Conservation (phyloP, 2,329 filamentous ascomycete genomes). For the Stachybotrys chlorohalonatus region DNA sequence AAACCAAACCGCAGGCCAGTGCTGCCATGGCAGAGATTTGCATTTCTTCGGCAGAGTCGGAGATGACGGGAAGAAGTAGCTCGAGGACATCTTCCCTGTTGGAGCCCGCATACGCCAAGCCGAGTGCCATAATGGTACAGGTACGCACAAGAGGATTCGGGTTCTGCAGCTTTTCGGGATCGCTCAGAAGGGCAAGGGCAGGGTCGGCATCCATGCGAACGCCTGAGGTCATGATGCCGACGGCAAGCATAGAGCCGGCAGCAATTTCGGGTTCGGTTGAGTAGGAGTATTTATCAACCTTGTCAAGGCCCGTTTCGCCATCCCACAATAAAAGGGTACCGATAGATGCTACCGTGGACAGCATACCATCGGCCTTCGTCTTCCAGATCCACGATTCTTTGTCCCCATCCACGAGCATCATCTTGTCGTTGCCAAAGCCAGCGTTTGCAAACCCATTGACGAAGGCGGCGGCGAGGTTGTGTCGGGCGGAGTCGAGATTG, state of each 20-base stretch:
- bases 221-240: slow-evolving; percentile 92
- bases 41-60: slow-evolving; percentile 79
- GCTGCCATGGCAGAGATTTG: slow-evolving; percentile 95
- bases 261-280: slow-evolving; percentile 71
- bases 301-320: slow-evolving; percentile 82
- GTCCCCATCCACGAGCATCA: slow-evolving; percentile 87
- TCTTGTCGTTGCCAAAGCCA: slow-evolving; percentile 90
- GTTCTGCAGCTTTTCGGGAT: slow-evolving; percentile 68
- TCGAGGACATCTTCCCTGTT: slow-evolving; percentile 87
- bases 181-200: slow-evolving; percentile 75
- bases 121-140: slow-evolving; percentile 90
- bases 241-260: slow-evolving; percentile 84
- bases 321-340: slow-evolving; percentile 92
- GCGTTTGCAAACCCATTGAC: slow-evolving; percentile 97
- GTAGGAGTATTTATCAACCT: slow-evolving; percentile 92
- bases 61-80: slow-evolving; percentile 75
- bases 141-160: slow-evolving; percentile 71
- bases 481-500: slow-evolving; percentile 87
- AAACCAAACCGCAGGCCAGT: slow-evolving; percentile 79
- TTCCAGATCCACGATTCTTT: slow-evolving; percentile 98
- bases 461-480: slow-evolving; percentile 92
- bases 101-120: slow-evolving; percentile 87
- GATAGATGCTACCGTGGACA: slow-evolving; percentile 89
- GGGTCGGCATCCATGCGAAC: slow-evolving; percentile 85
- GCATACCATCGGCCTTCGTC: slow-evolving; percentile 96